A percentile compares a stretch with the other conserved stretches of the same genome.
Conservation (phyloP, 352 stramenopile species). For the Elongisporangium anandrum region DNA sequence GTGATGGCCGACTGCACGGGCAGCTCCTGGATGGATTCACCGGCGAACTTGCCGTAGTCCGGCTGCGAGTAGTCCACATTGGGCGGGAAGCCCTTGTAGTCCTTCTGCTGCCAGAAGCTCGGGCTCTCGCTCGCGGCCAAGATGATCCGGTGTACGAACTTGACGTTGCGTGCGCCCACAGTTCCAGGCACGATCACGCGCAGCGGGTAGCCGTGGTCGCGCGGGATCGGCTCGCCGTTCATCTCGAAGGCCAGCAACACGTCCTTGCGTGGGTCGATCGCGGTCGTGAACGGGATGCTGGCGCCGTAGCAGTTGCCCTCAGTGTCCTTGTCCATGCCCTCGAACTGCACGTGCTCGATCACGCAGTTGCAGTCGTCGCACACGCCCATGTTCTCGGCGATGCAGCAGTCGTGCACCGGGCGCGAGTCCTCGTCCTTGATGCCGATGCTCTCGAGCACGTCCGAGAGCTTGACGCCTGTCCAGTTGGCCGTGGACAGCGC, state of each 20-base stretch:
- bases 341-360: slow-evolving; percentile 85
- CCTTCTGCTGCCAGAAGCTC: slow-evolving; percentile 91
- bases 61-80: slow-evolving; percentile 84
- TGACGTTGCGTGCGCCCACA: slow-evolving; percentile 95
- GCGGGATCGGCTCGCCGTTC: slow-evolving; percentile 92
- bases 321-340: slow-evolving; percentile 76
- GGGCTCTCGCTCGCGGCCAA: slow-evolving; percentile 75
- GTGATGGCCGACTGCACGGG: slow-evolving; percentile 90
- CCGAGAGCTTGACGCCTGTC: slow-evolving; percentile 90
- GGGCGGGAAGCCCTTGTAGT: slow-evolving; percentile 89
- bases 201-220: slow-evolving; percentile 96
- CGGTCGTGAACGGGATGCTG: slow-evolving; percentile 93
- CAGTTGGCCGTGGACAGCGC: slow-evolving; percentile 94
- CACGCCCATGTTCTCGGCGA: slow-evolving; percentile 47
- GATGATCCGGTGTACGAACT: slow-evolving; percentile 94
- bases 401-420: slow-evolving; percentile 39
- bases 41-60: slow-evolving; percentile 81
- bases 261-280: slow-evolving; percentile 92
- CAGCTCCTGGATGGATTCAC: slow-evolving; percentile 89
- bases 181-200: slow-evolving; percentile 95
- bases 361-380: slow-evolving; percentile 60
- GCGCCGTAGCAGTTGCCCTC: slow-evolving; percentile 84
- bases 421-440: slow-evolving; percentile 74
- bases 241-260: slow-evolving; percentile 98
- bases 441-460: slow-evolving; percentile 89